Evolutionary conservation across 1,284 basidiomycete genomes (phyloP).

Genomic region (Trametes versicolor): DNA sequence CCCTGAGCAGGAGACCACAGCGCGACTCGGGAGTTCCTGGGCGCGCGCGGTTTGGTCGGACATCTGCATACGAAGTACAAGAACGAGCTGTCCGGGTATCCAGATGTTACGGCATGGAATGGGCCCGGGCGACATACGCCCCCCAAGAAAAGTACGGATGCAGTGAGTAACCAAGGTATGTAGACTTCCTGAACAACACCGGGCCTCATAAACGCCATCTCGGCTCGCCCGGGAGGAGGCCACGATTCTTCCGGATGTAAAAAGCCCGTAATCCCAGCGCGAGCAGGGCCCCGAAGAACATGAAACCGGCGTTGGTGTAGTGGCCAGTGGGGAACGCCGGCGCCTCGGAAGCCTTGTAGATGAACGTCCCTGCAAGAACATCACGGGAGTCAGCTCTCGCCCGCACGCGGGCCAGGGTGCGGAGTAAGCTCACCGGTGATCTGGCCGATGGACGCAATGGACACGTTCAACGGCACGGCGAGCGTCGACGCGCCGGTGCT

Average conservation of each 20-base stretch:
- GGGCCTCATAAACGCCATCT: slow-evolving; percentile 33
- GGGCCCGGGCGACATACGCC: background rate
- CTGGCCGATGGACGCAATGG: slow-evolving; percentile 47
- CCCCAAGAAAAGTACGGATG: background rate
- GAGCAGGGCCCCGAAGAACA: slow-evolving; percentile 37
- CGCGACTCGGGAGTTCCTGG: background rate
- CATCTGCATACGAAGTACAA: background rate
- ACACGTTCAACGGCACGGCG: slow-evolving; percentile 48
- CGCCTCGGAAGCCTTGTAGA: slow-evolving; percentile 48
- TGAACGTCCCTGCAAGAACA: slow-evolving; percentile 44
- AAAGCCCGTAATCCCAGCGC: slow-evolving; percentile 33
- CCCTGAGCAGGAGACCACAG: too few relatives aligned
- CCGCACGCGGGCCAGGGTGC: background rate
- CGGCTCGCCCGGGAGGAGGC: slow-evolving; percentile 29
- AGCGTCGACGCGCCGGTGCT: slow-evolving; percentile 45
- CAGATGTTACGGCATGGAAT: background rate
- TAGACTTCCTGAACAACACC: background rate
- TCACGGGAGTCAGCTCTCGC: slow-evolving; percentile 5
- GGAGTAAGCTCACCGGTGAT: slow-evolving; percentile 39
- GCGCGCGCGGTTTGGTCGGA: background rate
- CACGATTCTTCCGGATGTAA: slow-evolving; percentile 34
- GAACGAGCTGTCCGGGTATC: background rate
- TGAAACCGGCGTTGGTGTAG: slow-evolving; percentile 47
- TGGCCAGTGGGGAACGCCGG: slow-evolving; percentile 48
- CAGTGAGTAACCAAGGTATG: background rate